Percentiles rank a stretch among this genome's conserved stretches.
phyloP scores from a whole-genome alignment of 164 flowering plant species.

The Taxillus chinensis region DNA sequence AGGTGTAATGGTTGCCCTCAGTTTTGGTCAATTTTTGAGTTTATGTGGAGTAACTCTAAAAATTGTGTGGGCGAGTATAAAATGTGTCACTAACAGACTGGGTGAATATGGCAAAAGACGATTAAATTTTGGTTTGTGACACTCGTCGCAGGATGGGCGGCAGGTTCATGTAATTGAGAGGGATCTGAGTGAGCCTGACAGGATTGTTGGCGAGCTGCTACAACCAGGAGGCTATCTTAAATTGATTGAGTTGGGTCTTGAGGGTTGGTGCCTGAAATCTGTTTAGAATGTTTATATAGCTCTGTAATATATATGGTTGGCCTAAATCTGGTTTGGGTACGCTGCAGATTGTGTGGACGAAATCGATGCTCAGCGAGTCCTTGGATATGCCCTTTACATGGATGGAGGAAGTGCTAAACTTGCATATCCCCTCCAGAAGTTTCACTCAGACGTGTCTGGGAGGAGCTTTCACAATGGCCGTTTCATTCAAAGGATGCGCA shows the following conservation, averaged over 20 bases:
- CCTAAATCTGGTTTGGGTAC: no score
- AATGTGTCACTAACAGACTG: no score
- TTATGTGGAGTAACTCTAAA: no score
- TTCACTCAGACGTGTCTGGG: conserved; percentile 16
- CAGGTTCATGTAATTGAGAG: background rate
- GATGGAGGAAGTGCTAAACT: conserved; percentile 14
- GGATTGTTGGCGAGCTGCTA: conserved; percentile 35
- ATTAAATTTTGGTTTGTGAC: no score
- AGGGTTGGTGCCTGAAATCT: conserved; percentile 15
- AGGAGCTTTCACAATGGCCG: conserved; percentile 27
- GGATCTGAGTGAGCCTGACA: conserved; percentile 32
- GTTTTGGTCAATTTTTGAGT: no score
- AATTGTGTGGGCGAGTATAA: no score
- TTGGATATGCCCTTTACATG: conserved; percentile 22
- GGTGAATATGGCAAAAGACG: no score
- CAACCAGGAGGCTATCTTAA: conserved; percentile 37
- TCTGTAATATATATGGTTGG: no score
- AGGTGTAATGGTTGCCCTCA: no score
- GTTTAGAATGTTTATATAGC: background rate
- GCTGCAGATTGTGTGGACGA: conserved; percentile 21
- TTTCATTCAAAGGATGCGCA: conserved; percentile 20
- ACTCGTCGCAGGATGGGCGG: background rate
- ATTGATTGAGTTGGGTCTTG: conserved; percentile 31
- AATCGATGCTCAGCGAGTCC: conserved; percentile 18
- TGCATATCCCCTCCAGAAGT: conserved; percentile 19